Evolutionary conservation across 768 basidiomycete genomes (phyloP), one percentile per base, ranked within the genome.

Genomic region (Pisolithus tinctorius): DNA sequence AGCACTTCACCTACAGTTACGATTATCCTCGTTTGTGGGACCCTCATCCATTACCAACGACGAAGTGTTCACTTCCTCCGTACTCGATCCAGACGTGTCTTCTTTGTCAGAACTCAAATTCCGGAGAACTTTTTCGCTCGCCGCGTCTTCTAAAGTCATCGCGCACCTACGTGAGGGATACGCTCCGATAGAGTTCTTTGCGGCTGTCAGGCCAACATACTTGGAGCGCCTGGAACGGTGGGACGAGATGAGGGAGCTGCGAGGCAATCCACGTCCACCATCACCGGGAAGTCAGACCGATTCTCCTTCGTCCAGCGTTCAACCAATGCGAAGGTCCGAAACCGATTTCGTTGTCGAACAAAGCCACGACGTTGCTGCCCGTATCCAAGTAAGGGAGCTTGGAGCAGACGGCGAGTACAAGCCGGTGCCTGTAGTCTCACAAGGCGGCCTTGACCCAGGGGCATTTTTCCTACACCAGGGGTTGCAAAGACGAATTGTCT

Each of bases 401-500:
- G 83, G 80, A 26, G 82, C 88, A 14, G 82, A 88, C 49, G 96
- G 96, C 20, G 75, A 84, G 42, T 97, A 96, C 65, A 69, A 72
- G 17, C 86, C 93, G 20, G 86, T 93, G 0, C 86, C 89, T 8
- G 91, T 97, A 9, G 68, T 91, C 42, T 83, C 88, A 2, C 80
- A 83, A 49, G 81, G 83, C 16, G 71, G 71, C 51, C 74, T 91
- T 48, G 93, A 95, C 66, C 81, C 86, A 5, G 93, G 93, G 14
- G 82, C 81, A 48, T 95, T 96, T 69, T 82, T 81, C 52, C 74
- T 98, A 17, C 93, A 90, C 60, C 96, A 99, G 70, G 96, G 96
- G 26, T 70, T 97, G 25, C 96, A 99, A 64, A 78, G 96, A 20
- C 82, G 89, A 11, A 69, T 99, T 46, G 70, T 78, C 34, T 67